Base-by-base conservation (phyloP, 1,284 basidiomycete genomes). In the Naganishia cerealis region DNA sequence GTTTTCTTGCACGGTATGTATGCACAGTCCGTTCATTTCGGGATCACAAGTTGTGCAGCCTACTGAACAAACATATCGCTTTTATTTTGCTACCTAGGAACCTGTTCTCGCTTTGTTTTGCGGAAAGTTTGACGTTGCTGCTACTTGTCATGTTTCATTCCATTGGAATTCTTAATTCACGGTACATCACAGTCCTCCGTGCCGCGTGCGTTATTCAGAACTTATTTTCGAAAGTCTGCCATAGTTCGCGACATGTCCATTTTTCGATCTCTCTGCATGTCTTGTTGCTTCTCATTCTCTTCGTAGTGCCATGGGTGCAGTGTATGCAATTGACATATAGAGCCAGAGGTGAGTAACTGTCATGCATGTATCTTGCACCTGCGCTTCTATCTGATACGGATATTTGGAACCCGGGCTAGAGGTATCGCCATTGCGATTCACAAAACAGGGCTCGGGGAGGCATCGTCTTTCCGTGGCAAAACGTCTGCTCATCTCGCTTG, bases 261-360 rank as follows among this genome's bases (percentile, higher is more conserved):
- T 81, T 80, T 67, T 75, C 77, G 9, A 63, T 79, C 36, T 80
- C 79, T 12, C 71, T 82, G 18, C 75, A 79, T 67, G 63, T 77
- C 24, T 70, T 81, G 10, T 73, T 82, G 16, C 75, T 72, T 4
- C 70, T 80, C 18, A 73, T 81, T 36, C 70, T 81, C 13, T 70
- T 80, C 50, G 74, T 78, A 13, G 74, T 80, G 0, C 80, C 80
- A 2, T 71, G 79, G 36, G 74, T 79, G 13, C 78, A 81, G 66
- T 79, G 79, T 62, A 70, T 80, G 26, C 72, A 81, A 8, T 65
- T 81, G 15, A 81, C 80, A 2, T 81, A 80, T 53, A 74, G 79
- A 36, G 74, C 78, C 13, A 66, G 75, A 73, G 76, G 78, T 77
- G 40, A 69, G 73, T 52, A 1, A 8, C 18, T 24, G 21, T 50